Base-by-base conservation (phyloP, 345 rosid genomes). In the Lepidium africanum region DNA sequence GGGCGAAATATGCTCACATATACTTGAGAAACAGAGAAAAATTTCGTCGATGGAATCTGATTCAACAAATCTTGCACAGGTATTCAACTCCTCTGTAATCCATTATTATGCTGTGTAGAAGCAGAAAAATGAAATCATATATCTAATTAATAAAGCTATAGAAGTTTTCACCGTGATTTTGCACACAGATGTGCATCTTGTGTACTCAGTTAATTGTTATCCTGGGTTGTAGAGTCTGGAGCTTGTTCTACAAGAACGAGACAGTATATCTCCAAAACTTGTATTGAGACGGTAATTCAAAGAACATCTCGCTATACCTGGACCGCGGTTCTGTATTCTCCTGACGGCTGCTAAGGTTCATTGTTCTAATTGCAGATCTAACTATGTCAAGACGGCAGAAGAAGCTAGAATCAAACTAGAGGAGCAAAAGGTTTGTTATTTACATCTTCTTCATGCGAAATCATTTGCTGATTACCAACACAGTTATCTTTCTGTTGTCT, bases 51-150 rank as follows among this genome's bases (percentile, higher is more conserved):
- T 83, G 73, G 88, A 87, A 62, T 81, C 80, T 71, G 95, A 86
- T 76, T 82, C 82, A 45, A 54, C 72, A 69, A 82, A 81, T n/a
- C 86, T 86, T 72, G 61, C 65, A 15, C 90, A 92, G 89, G 98
- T 83, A 63, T 25, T 8, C 5, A 10, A 33, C 16, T 47, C 43
- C 35, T 66, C 5, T 67, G 30, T 41, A 47, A 42, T 59, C 35
- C 27, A 35, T 61, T 42, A 6, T 47, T 42, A 40, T 35, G 23
- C 6, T 23, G 35, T 7, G 15, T 38, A 48, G 11, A 48, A 59
- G 58, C 19, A 39, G 12, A 10, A 17, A 4, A n/a, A 7, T 40
- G 16, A 16, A 13, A 19, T 49, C 27, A 11, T 43, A 7, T 43
- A 16, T 49, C 7, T 6, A 21, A 21, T 39, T 49, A 15, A 0